Base-by-base conservation (phyloP, 345 rosid species). In the Schrenkiella parvula region DNA sequence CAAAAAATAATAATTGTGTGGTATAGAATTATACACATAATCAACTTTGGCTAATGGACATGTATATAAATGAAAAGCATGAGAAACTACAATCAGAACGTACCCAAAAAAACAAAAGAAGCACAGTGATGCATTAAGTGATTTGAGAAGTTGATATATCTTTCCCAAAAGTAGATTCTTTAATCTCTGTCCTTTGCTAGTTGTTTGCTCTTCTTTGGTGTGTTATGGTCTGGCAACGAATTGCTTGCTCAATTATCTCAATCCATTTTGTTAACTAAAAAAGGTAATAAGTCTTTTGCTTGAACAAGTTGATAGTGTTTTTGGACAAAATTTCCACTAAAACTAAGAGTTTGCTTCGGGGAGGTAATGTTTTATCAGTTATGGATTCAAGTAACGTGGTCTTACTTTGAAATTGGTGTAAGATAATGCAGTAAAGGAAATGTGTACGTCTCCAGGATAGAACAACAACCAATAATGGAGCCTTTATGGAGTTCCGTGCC, bases 401-500 rank as follows among this genome's bases (percentile, higher is more conserved):
- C 31, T 1, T 29, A 60, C 58, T 23, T 26, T 26, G 14, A 51
- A 12, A 2, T 19, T 41, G 63, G 43, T 53, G 57, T 14, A 22
- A 32, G 34, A 55, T 15, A 54, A 34, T 21, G 46, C 32, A 31
- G 9, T 22, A 35, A 50, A 71, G 55, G 17, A 39, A 25, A 46
- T 38, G 73, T 74, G 19, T 54, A 64, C 34, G 44, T 41, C 60
- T 35, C 66, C 65, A 71, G 53, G 19, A 34, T 12, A 23, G 26
- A 48, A 80, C 51, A 43, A 80, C 80, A 70, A 59, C 2, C 31
- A 47, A 81, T 81, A 67, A 60, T 83, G 70, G 81, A 39, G 29
- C 18, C 69, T 61, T 83, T 77, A 67, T 77, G 8, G 87, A 81
- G 72, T 74, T 81, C 71, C 79, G 87, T 81, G 87, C 73, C 71